These are phyloP conservation scores for Pyrenophora tritici-repentis DNA, from an alignment of 2,329 filamentous ascomycete genomes.

Conservation along the genomic window DNA sequence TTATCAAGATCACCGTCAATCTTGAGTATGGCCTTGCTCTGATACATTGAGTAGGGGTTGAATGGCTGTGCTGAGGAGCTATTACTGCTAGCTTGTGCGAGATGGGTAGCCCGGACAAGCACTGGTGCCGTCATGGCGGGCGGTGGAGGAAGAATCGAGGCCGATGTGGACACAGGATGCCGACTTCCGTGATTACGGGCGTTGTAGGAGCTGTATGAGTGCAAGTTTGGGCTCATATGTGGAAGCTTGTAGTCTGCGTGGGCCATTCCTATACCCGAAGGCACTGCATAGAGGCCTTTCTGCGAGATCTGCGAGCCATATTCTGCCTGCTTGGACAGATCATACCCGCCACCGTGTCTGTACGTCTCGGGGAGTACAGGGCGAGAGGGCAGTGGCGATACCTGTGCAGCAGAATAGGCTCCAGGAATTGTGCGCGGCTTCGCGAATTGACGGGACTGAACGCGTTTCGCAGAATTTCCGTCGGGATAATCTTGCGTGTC, in stretches of 20 bases:
- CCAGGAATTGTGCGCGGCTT: slow-evolving; percentile 39
- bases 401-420: slow-evolving; percentile 41
- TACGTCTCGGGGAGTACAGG: slow-evolving; percentile 43
- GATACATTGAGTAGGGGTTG: slow-evolving; percentile 80
- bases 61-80: slow-evolving; percentile 55
- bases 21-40: slow-evolving; percentile 79
- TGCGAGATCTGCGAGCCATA: slow-evolving; percentile 43
- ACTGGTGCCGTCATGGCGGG: slow-evolving; percentile 58
- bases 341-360: slow-evolving; percentile 47
- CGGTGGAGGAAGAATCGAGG: slow-evolving; percentile 53
- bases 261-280: slow-evolving; percentile 32
- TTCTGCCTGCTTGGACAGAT: slow-evolving; percentile 39
- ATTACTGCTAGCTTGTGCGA: slow-evolving; percentile 58
- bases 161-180: slow-evolving; percentile 49
- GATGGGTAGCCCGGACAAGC: slow-evolving; percentile 69
- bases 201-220: slow-evolving; percentile 51
- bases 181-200: slow-evolving; percentile 52
- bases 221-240: slow-evolving; percentile 42
- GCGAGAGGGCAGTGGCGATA: slow-evolving; percentile 47
- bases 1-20: slow-evolving; percentile 81
- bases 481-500: slow-evolving; percentile 36
- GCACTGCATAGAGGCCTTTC: slow-evolving; percentile 43
- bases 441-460: slow-evolving; percentile 44
- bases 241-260: slow-evolving; percentile 41
- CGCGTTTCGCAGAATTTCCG: slow-evolving; percentile 43